Conservation (phyloP, 805 yeast species). For the Metschnikowia shivogae region DNA sequence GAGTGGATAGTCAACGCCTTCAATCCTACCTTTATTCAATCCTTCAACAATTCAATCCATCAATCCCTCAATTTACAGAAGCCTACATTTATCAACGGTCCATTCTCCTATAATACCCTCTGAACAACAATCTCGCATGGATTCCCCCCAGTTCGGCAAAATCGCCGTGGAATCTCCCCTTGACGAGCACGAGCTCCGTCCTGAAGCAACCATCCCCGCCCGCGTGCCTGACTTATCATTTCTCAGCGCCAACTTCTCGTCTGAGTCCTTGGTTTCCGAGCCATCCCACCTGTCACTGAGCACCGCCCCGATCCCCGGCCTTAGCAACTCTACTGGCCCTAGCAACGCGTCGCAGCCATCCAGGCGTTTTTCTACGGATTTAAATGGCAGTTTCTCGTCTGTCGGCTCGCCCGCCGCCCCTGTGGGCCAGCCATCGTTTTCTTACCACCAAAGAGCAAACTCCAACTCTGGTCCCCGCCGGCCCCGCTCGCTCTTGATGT, state of each 20-base stretch:
- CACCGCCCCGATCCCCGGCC: background rate
- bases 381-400: constrained; percentile 10
- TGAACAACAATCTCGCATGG: background rate
- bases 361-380: constrained; percentile 7
- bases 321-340: background rate
- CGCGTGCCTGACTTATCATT: constrained; percentile 24
- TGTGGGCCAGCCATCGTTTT: constrained; percentile 15
- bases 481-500: constrained; percentile 33
- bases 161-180: constrained; percentile 4
- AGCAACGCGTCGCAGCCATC: constrained; percentile 3
- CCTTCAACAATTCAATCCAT: no score
- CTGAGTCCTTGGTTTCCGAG: constrained; percentile 25
- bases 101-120: no score
- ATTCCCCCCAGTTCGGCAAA: constrained; percentile 4
- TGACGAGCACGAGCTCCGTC: constrained; percentile 5
- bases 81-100: no score
- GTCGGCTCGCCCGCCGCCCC: constrained; percentile 12
- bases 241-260: constrained; percentile 39
- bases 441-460: constrained; percentile 12
- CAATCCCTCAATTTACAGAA: no score
- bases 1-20: no score
- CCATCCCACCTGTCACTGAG: background rate
- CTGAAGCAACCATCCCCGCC: constrained; percentile 2
- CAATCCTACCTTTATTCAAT: no score
- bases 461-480: constrained; percentile 18